These are phyloP conservation scores for Cucumis cinereus DNA, from an alignment of 306 rosid genomes.

Conservation along the genomic window DNA sequence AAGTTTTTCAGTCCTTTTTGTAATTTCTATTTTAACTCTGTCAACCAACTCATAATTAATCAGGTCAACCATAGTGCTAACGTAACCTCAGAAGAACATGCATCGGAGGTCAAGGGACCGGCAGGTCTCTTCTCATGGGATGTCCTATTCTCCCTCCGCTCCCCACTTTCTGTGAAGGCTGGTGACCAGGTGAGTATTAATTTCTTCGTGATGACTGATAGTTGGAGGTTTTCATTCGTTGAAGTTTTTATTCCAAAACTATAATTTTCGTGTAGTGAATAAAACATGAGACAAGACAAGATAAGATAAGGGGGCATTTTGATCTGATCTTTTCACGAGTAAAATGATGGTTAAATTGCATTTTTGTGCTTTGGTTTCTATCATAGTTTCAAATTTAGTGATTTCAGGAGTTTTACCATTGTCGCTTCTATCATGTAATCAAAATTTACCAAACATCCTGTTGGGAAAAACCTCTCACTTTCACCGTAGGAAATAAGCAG, in stretches of 20 bases:
- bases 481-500: no score
- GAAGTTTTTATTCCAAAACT: neutral
- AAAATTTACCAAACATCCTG: neutral
- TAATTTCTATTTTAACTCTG: neutral
- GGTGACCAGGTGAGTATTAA: constrained; percentile 58
- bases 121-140: constrained; percentile 96
- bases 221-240: neutral
- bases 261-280: neutral
- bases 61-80: constrained; percentile 78
- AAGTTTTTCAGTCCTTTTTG: neutral
- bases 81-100: constrained; percentile 72
- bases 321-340: neutral
- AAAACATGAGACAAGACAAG: neutral
- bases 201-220: neutral
- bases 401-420: neutral
- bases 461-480: no score
- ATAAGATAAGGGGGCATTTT: neutral
- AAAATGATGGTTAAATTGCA: neutral
- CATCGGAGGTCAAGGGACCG: constrained; percentile 70
- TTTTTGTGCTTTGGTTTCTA: neutral
- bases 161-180: constrained; percentile 73
- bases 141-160: constrained; percentile 56
- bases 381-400: neutral
- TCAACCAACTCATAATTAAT: constrained; percentile 12
- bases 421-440: neutral